Conservation (phyloP, 805 yeast species). For the Saccharomycopsis sp. region DNA sequence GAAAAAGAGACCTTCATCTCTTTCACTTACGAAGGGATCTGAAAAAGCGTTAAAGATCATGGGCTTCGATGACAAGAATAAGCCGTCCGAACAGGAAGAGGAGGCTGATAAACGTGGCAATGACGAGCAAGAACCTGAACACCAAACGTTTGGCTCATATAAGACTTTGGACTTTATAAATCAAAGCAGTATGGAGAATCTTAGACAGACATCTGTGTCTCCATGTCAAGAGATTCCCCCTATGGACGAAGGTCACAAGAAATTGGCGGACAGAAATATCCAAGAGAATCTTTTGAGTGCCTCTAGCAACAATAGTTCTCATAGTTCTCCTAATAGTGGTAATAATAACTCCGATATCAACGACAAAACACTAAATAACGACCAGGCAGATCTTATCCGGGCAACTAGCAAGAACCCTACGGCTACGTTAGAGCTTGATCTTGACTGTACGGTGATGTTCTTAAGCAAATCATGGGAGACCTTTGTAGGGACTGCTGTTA, state of each 20-base stretch:
- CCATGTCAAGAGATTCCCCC: constrained; percentile 7
- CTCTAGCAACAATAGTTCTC: constrained; percentile 3
- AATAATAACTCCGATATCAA: constrained; percentile 4
- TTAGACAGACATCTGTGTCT: constrained; percentile 16
- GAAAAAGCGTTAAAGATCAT: neutral
- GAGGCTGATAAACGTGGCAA: neutral
- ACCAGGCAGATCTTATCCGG: constrained; percentile 43
- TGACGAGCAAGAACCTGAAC: neutral
- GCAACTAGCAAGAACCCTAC: constrained; percentile 70
- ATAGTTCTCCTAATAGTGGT: neutral
- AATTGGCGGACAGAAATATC: constrained; percentile 1
- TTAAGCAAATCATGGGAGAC: constrained; percentile 72
- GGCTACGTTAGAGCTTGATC: constrained; percentile 75
- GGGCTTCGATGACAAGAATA: neutral
- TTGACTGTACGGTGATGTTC: constrained; percentile 72
- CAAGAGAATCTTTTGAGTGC: constrained; percentile 7
- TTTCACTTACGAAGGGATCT: constrained; percentile 1
- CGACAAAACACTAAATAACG: constrained; percentile 6
- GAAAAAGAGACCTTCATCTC: constrained; percentile 3
- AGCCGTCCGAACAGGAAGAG: neutral
- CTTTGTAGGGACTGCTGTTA: constrained; percentile 61
- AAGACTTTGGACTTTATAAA: neutral
- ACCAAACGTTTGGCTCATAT: neutral
- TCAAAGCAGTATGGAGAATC: constrained; percentile 4
- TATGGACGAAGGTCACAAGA: neutral